phyloP scores from a whole-genome alignment of 1,284 basidiomycete species.

The Apiotrichum brassicae region DNA sequence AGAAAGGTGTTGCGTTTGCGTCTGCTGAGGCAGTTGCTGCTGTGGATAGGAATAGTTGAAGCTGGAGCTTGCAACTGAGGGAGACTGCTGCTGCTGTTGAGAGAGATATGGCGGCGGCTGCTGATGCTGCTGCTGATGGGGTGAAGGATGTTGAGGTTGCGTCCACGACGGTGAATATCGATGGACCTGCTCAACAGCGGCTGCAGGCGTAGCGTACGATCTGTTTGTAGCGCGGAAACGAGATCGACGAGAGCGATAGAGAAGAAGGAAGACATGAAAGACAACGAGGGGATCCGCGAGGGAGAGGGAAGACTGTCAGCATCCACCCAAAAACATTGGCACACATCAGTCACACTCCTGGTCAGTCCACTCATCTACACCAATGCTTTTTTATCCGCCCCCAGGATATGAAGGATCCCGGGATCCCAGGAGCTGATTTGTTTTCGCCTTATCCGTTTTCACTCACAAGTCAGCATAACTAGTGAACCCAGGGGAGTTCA shows the following conservation, averaged over 20 bases:
- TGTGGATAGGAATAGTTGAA: neutral
- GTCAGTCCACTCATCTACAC: neutral
- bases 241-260: too few species aligned
- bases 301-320: neutral
- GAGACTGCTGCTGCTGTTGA: neutral
- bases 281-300: neutral
- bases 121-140: neutral
- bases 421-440: too few species aligned
- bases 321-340: too few species aligned
- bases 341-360: too few species aligned
- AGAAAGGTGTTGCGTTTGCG: neutral
- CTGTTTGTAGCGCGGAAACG: too few species aligned
- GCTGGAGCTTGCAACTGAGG: neutral
- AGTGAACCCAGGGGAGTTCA: neutral
- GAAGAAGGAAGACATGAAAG: too few species aligned
- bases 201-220: neutral
- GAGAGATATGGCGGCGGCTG: neutral
- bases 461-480: slow-evolving; percentile 14
- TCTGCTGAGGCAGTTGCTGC: neutral
- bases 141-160: neutral
- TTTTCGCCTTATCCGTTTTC: too few species aligned
- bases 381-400: too few species aligned
- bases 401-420: too few species aligned
- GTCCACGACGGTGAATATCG: too few species aligned
- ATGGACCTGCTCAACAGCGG: neutral